phyloP scores from a whole-genome alignment of 2,329 filamentous ascomycete species.

The Sporothrix globosa region DNA sequence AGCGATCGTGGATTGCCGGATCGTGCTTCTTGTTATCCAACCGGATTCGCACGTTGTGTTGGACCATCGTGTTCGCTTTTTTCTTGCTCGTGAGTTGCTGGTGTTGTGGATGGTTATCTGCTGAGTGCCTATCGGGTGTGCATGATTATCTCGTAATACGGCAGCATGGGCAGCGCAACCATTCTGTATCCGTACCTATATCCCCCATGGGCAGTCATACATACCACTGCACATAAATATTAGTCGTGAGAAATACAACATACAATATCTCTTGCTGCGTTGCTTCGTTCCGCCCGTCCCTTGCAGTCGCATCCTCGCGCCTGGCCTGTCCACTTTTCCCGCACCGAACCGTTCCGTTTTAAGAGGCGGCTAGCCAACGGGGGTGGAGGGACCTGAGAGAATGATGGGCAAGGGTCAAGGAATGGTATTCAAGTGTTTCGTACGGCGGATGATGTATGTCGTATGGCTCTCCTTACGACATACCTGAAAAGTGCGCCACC shows the following conservation, averaged over 20 bases:
- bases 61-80: constrained; percentile 5
- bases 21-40: constrained; percentile 8
- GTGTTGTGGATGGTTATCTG: not conserved
- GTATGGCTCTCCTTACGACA: not conserved
- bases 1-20: constrained; percentile 5
- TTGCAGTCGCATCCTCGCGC: constrained; percentile 13
- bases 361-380: constrained; percentile 24
- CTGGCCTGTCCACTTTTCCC: constrained; percentile 32
- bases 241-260: constrained; percentile 12
- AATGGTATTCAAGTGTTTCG: not conserved
- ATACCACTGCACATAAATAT: not conserved
- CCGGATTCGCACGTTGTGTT: not conserved
- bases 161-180: not conserved
- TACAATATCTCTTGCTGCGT: constrained; percentile 6
- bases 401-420: not conserved
- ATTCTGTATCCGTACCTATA: no score
- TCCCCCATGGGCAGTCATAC: no score
- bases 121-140: not conserved
- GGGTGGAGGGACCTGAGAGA: constrained; percentile 28
- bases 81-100: not conserved
- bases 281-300: not conserved
- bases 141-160: not conserved
- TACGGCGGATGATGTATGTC: no score
- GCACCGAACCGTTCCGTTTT: constrained; percentile 35
- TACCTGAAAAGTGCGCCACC: not conserved